A percentile compares a stretch with the other conserved stretches of the same genome.
These are phyloP conservation scores for Geranium incanum DNA, from an alignment of 441 rosid genomes.

Conservation along the genomic window DNA sequence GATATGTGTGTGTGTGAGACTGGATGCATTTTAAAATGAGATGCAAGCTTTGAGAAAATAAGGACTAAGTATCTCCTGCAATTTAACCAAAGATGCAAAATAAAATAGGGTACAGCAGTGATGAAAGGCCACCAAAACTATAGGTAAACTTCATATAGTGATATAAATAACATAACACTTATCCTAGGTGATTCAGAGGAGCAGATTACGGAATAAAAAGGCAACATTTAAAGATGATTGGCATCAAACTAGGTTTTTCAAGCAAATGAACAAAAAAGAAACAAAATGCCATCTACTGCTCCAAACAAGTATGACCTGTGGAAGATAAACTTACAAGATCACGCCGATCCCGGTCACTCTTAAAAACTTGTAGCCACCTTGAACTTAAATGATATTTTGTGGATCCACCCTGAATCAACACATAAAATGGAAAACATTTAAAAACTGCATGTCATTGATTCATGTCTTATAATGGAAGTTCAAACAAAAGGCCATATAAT, in stretches of 20 bases:
- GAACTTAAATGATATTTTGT: constrained; percentile 84
- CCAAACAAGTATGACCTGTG: neutral
- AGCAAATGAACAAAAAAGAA: neutral
- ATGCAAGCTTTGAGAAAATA: neutral
- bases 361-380: constrained; percentile 88
- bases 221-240: neutral
- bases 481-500: neutral
- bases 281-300: neutral
- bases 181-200: neutral
- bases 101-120: neutral
- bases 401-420: constrained; percentile 72
- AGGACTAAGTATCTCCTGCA: neutral
- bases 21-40: too few species aligned
- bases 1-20: too few species aligned
- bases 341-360: constrained; percentile 88
- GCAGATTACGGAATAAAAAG: neutral
- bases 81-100: neutral
- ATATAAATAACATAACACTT: neutral
- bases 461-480: neutral
- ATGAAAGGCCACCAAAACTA: neutral
- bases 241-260: neutral
- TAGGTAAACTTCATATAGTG: neutral
- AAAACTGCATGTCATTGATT: neutral
- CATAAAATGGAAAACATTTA: neutral
- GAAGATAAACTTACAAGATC: constrained; percentile 69